These are phyloP conservation scores for Chaetomiaceae sp. DNA, from an alignment of 2,329 filamentous ascomycete species.

Conservation along the genomic window DNA sequence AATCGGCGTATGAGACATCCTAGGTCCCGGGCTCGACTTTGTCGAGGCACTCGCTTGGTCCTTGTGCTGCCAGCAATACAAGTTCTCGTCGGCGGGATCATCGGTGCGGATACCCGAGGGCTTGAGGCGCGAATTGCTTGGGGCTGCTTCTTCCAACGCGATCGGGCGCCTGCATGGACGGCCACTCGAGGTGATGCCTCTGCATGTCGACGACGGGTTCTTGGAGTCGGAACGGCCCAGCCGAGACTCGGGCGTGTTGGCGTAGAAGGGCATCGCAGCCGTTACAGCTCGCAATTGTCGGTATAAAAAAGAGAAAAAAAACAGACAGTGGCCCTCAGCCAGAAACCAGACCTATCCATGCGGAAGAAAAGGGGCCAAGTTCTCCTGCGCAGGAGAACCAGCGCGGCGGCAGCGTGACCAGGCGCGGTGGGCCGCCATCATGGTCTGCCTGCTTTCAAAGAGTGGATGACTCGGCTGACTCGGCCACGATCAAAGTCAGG, in stretches of 20 bases:
- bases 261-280: conserved; percentile 45
- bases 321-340: neutral
- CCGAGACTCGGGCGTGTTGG: conserved; percentile 74
- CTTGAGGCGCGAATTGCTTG: conserved; percentile 27
- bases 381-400: conserved; percentile 2
- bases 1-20: conserved; percentile 45
- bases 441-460: conserved; percentile 8
- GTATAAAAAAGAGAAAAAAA: neutral
- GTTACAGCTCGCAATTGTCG: neutral
- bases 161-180: conserved; percentile 75
- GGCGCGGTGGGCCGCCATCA: conserved; percentile 16
- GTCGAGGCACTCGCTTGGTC: conserved; percentile 64
- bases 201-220: conserved; percentile 78
- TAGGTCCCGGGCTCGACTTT: conserved; percentile 43
- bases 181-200: conserved; percentile 79
- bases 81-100: conserved; percentile 53
- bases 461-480: conserved; percentile 3
- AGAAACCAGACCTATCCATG: neutral
- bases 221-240: conserved; percentile 79
- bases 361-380: neutral
- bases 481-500: conserved; percentile 4
- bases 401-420: conserved; percentile 1
- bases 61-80: conserved; percentile 94
- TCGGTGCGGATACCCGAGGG: conserved; percentile 37
- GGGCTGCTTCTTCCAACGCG: conserved; percentile 37